Percentiles rank a stretch among this genome's conserved stretches.
Evolutionary conservation across 495 filamentous ascomycete genomes (phyloP).

Genomic region (Umbilicaria muhlenbergii): DNA sequence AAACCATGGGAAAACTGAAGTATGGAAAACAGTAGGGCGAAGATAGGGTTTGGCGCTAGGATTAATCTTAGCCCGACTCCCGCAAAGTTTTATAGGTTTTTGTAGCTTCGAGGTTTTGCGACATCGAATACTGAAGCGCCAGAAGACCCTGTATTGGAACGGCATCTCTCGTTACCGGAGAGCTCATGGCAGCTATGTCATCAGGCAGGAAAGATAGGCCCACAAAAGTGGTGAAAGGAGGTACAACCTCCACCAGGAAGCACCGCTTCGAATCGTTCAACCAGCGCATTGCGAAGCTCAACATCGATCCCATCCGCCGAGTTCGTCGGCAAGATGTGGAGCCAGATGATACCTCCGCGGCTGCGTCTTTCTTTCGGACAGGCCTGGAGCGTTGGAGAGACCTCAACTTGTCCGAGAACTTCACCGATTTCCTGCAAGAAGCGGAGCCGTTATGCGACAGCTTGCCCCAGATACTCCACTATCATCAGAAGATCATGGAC

Average conservation of each 20-base stretch:
- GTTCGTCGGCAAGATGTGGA: constrained; percentile 62
- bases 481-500: constrained; percentile 70
- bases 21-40: not conserved
- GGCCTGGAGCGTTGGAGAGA: constrained; percentile 81
- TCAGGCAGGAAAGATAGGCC: constrained; percentile 51
- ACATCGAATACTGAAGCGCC: not conserved
- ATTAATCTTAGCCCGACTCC: not conserved
- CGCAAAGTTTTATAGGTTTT: not conserved
- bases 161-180: too few species aligned
- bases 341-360: constrained; percentile 45
- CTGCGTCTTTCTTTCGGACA: constrained; percentile 65
- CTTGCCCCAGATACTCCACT: constrained; percentile 78
- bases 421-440: constrained; percentile 55
- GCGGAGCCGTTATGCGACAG: constrained; percentile 68
- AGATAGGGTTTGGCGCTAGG: not conserved
- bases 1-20: not conserved
- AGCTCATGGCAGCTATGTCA: constrained; percentile 38
- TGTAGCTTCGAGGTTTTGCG: not conserved
- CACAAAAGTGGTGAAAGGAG: constrained; percentile 41
- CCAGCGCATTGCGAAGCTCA: constrained; percentile 81
- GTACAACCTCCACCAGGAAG: constrained; percentile 60
- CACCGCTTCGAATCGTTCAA: constrained; percentile 89
- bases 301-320: constrained; percentile 79
- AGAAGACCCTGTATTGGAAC: not conserved
- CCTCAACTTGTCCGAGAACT: constrained; percentile 70